phyloP scores from a whole-genome alignment of 345 rosid species.

The Trapa incisa region DNA sequence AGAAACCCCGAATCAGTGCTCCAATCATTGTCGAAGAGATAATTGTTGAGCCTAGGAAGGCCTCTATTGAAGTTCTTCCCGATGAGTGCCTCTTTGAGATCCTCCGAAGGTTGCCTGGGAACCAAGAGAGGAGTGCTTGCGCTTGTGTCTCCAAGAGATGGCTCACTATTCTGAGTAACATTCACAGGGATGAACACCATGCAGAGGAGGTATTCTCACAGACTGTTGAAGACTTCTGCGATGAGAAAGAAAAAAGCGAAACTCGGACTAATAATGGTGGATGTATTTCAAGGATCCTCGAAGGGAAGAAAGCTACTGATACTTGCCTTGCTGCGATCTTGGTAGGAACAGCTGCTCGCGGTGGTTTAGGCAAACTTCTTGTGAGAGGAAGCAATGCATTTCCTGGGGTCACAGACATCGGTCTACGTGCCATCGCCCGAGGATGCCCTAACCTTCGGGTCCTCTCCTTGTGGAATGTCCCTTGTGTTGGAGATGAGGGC shows the following conservation, averaged over 20 bases:
- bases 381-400: conserved; percentile 41
- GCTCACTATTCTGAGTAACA: conserved; percentile 67
- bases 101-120: conserved; percentile 55
- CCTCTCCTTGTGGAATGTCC: conserved; percentile 64
- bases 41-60: conserved; percentile 39
- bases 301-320: conserved; percentile 87
- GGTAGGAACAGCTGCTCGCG: conserved; percentile 74
- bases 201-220: conserved; percentile 9
- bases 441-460: conserved; percentile 65
- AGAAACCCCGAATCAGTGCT: conserved; percentile 66
- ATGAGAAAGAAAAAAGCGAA: conserved; percentile 9
- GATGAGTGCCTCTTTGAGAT: conserved; percentile 95
- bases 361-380: conserved; percentile 70
- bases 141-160: conserved; percentile 84
- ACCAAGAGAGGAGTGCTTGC: conserved; percentile 64
- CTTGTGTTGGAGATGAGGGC: conserved; percentile 57
- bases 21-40: conserved; percentile 44
- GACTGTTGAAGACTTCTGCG: not conserved
- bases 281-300: conserved; percentile 61
- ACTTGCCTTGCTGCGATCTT: conserved; percentile 73
- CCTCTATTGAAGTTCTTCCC: conserved; percentile 67
- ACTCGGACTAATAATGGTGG: conserved; percentile 39
- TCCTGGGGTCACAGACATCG: conserved; percentile 45
- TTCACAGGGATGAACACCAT: conserved; percentile 45
- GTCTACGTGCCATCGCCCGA: conserved; percentile 61